A percentile compares a stretch with the other conserved stretches of the same genome.
These are phyloP conservation scores for Exophiala sp. DNA, from an alignment of 2,329 filamentous ascomycete species.

Conservation along the genomic window DNA sequence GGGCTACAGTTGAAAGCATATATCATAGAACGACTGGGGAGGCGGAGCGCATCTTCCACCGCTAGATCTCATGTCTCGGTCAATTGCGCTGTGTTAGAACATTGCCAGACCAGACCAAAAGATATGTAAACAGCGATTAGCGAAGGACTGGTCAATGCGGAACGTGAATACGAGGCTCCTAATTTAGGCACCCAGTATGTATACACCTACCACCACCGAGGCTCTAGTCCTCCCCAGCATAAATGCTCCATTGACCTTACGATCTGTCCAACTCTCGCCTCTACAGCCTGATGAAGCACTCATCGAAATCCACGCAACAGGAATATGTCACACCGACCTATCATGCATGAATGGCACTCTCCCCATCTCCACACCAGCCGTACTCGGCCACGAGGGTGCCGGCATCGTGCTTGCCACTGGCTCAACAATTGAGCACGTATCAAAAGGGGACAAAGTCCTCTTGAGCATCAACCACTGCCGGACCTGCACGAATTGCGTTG, in stretches of 20 bases:
- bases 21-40: too few species aligned
- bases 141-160: too few species aligned
- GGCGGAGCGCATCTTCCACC: too few species aligned
- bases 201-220: background rate
- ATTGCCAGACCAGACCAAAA: too few species aligned
- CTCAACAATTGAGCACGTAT: conserved; percentile 58
- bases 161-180: too few species aligned
- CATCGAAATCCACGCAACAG: conserved; percentile 82
- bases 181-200: background rate
- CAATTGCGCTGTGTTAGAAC: too few species aligned
- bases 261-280: background rate
- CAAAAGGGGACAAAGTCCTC: conserved; percentile 84
- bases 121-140: too few species aligned
- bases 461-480: conserved; percentile 32
- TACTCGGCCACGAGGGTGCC: conserved; percentile 53
- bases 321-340: conserved; percentile 84
- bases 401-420: conserved; percentile 54
- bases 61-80: too few species aligned
- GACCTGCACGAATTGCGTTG: conserved; percentile 12
- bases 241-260: background rate
- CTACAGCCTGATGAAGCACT: conserved; percentile 86
- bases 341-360: conserved; percentile 36
- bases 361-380: conserved; percentile 59
- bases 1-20: too few species aligned
- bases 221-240: background rate